Evolutionary conservation across 2,329 filamentous ascomycete species (phyloP), one percentile per base, ranked within the genome.

Genomic region (Aspergillus flavus): DNA sequence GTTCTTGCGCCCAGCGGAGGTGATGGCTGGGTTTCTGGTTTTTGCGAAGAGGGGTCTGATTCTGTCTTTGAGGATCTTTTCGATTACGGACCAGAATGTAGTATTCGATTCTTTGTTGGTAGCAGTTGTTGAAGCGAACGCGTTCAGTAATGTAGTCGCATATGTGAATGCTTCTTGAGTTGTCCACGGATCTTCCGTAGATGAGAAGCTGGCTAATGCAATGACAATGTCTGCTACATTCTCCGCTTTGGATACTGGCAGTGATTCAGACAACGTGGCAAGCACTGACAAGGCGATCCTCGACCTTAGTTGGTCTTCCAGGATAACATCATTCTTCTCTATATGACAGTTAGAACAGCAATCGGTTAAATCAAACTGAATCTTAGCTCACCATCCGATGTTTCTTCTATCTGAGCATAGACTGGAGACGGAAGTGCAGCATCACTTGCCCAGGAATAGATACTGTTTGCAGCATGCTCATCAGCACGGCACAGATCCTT

Each of bases 21-120:
- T 82, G 57, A 82, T 77, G 2, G 77, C 73, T 6, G 78, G 75
- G 59, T 79, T 81, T 58, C 75, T 78, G 6, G 74, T 75, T 52
- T 75, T 78, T 6, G 74, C 76, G 60, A 82, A 82, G 12, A 81
- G 70, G 9, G 80, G 79, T 39, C 76, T 78, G 61, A 82, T 75
- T 52, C 66, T 76, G 5, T 64, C 64, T 28, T 68, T 70, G 34
- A 72, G 63, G 5, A 64, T 63, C 1, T 52, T 58, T 60, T 71
- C 71, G 3, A 69, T 46, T 1, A 59, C 52, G 6, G 46, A 16
- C 66, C 71, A 71, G 30, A 75, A 67, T 1, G 46, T 45, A 3
- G 11, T 43, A 28, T 55, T 34, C 16, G 56, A 32, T 19, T 68
- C 60, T 10, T 23, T 9, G 0, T 48, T 14, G 6, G 23, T 28